Evolutionary conservation across 345 rosid genomes (phyloP), one percentile per base, ranked within the genome.

Genomic region (Ceriops zippeliana): DNA sequence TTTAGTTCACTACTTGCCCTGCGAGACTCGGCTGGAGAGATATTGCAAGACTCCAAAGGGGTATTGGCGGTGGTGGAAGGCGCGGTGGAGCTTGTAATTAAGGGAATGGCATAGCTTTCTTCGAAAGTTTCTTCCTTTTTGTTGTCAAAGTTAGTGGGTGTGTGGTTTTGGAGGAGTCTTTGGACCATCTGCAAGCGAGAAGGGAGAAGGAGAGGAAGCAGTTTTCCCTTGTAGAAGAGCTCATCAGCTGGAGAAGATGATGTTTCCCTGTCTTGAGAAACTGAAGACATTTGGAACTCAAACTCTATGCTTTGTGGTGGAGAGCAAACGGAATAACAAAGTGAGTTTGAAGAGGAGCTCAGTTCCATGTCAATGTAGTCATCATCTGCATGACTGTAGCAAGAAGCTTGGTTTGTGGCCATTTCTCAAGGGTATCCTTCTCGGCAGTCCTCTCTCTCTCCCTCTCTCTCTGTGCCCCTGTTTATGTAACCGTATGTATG

Each of bases 181-280:
- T 85, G 87, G 59, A 92, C 90, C 96, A 88, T 90, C 72, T 84
- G 84, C 47, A 86, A 75, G 24, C 96, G 83, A 75, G 90, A 96
- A 73, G 98, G 96, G 67, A 89, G 84, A 61, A 85, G 97, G 34
- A 96, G 99, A 74, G 99, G 99, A 32, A 96, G 96, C 73, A 96
- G 97, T 69, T 87, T 90, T 9, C 99, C 99, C 17, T 83, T 87
- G 85, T 84, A 90, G 86, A 96, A 96, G 37, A 96, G 99, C 66
- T 96, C 96, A 53, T 96, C 99, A 27, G 99, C 98, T 0, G 97
- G 93, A 28, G 83, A 85, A 57, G 82, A 65, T 16, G 78, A 64
- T 19, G 78, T 26, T 5, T 71, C 82, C 54, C 70, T 81, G 8
- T 82, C 88, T 7, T 60, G 63, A 61, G 87, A 72, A 69, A 80